phyloP scores from a whole-genome alignment of 163 green algal species.

The Scenedesmus sp. region DNA sequence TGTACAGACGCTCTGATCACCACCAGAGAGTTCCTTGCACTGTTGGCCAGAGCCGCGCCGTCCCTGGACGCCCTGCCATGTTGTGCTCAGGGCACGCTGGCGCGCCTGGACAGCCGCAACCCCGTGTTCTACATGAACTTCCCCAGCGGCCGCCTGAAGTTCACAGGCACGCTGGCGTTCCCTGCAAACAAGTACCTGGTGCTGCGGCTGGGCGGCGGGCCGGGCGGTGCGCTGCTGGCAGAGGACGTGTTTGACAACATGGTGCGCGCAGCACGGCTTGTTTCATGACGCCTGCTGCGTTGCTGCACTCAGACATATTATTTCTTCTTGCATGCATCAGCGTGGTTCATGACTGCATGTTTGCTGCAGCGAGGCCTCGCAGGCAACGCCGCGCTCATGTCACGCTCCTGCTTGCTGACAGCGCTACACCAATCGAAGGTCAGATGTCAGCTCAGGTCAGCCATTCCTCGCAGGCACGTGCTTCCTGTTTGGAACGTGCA shows the following conservation, averaged over 20 bases:
- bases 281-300: background rate
- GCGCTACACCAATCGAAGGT: too few relatives aligned
- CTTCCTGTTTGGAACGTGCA: too few relatives aligned
- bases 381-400: background rate
- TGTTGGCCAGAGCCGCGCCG: too few relatives aligned
- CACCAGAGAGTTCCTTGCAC: too few relatives aligned
- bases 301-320: background rate
- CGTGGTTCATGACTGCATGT: background rate
- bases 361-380: background rate
- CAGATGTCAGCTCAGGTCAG: too few relatives aligned
- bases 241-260: constrained; percentile 95
- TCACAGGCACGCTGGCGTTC: constrained; percentile 88
- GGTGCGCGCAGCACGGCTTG: constrained; percentile 59
- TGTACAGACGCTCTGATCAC: too few relatives aligned
- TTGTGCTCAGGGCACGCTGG: constrained; percentile 64
- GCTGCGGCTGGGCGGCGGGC: constrained; percentile 67
- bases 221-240: constrained; percentile 71
- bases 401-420: too few relatives aligned
- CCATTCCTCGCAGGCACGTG: too few relatives aligned
- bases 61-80: background rate
- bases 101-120: constrained; percentile 86
- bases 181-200: constrained; percentile 88
- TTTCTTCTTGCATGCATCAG: background rate
- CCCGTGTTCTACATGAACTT: constrained; percentile 94
- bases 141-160: constrained; percentile 83